Conservation (phyloP, 768 basidiomycete genomes). For the Termitomyces eurrhizus region DNA sequence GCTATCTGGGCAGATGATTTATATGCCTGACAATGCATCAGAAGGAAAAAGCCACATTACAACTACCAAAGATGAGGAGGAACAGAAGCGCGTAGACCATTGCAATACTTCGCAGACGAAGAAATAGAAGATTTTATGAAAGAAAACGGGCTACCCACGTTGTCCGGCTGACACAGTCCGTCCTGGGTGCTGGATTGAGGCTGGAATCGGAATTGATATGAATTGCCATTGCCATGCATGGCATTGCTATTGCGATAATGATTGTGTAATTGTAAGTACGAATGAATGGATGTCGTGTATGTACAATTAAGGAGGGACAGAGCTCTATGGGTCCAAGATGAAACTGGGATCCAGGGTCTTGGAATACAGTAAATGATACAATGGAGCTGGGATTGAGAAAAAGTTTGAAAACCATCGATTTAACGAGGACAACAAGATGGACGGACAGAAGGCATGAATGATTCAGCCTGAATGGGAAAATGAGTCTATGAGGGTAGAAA, state of each 20-base stretch:
- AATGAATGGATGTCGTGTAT: not conserved
- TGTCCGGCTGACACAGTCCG: not conserved
- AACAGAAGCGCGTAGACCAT: not conserved
- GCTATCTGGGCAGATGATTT: not conserved
- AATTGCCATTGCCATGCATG: not conserved
- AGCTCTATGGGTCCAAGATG: not conserved
- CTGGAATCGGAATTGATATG: not conserved
- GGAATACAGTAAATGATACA: constrained; percentile 1
- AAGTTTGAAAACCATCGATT: not conserved
- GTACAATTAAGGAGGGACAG: not conserved
- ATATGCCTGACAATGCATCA: not conserved
- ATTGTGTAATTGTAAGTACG: not conserved
- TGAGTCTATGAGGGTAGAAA: not conserved
- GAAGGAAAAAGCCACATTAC: not conserved
- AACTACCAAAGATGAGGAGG: not conserved
- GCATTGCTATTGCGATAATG: not conserved
- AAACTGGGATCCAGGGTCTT: not conserved
- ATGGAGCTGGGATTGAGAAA: not conserved
- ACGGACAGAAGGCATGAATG: not conserved
- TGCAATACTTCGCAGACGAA: not conserved
- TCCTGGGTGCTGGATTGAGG: not conserved
- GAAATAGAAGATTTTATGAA: not conserved
- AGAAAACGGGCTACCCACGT: not conserved
- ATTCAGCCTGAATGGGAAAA: not conserved
- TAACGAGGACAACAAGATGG: not conserved